Evolutionary conservation across 192 early-diverging fungal species (phyloP), one percentile per base, ranked within the genome.

Genomic region (Linnemannia hyalina): DNA sequence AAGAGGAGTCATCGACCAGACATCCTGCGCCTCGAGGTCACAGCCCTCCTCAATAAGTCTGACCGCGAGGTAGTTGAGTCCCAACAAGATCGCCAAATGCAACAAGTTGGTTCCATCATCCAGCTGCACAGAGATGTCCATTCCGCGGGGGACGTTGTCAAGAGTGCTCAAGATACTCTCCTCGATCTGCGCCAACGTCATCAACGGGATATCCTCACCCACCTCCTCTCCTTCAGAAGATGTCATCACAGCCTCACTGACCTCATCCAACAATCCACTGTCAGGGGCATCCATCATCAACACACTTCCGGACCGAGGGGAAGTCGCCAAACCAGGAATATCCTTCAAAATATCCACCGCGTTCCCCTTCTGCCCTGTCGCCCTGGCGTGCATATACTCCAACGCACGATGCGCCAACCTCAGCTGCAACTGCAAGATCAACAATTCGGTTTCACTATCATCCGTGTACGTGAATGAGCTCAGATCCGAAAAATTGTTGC

Each of bases 401-500:
- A 86, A 55, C 18, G 84, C 84, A 4, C 84, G 78, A 42, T 86
- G 84, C 18, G 80, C 79, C n/a, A 86, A n/a, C 7, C 77, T 68
- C 8, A 86, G 71, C 52, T 86, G 84, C 1, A 86, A 68, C 32
- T 86, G 79, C 15, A 86, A 40, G 36, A 86, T 86, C 75, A 86
- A 75, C 35, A 86, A 29, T 22, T 81, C 72, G 0, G 84, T 86
- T 29, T 86, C 84, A 35, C 75, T 69, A 20, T 86, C 84, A 32
- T 86, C 84, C 23, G 84, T 86, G 32, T 86, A 86, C 0, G 80
- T 86, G 63, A 86, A 86, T 32, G 81, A 79, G 7, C 77, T 76
- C 2, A 86, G 70, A 55, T 86, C 57, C 6, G 70, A 16, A 70
- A 73, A 86, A 22, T 20, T 81, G 65, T 86, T 86, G 13, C 77